Evolutionary conservation across 306 rosid species (phyloP), one percentile per base, ranked within the genome.

Genomic region (Casuarina equisetifolia): DNA sequence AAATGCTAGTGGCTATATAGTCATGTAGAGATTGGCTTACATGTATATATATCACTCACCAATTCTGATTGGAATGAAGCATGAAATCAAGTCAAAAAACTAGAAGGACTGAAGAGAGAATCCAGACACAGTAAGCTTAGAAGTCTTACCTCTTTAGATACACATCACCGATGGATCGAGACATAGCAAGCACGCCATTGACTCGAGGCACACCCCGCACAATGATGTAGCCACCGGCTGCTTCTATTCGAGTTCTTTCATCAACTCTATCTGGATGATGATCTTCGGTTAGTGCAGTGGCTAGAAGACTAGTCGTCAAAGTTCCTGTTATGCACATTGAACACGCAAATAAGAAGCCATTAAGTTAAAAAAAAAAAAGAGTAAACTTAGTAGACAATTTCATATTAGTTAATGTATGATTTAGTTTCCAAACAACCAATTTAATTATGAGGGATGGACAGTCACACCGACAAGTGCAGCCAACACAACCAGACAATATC

Each of bases 201-300:
- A 72, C 62, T 13, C 46, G 62, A 36, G 61, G 62, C 19, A 50
- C 75, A 35, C 75, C 75, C 61, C 25, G 36, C n/a, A 51, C 48
- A 46, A 50, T 5, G 35, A 72, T 11, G 5, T 20, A 72, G 35
- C 75, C 75, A 36, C 75, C 75, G 36, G 75, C 39, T 72, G 75
- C 75, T 39, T 72, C 50, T 3, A 72, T 53, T 72, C 76, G 45
- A 71, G 62, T 61, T 50, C 45, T 51, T 49, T 49, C 75, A 49
- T 71, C 75, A 51, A 50, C 61, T 71, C 75, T 71, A 17, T 71
- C 75, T 32, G 57, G 74, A 48, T 70, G 74, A 20, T 70, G 74
- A 51, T 50, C 62, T 36, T 51, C 43, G 10, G 61, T 72, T 5
- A 72, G 43, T 36, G 5, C 17, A 1, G 61, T 49, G 38, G 61